These are phyloP conservation scores for Penicillium sp. DNA, from an alignment of 2,329 filamentous ascomycete genomes.

Conservation along the genomic window DNA sequence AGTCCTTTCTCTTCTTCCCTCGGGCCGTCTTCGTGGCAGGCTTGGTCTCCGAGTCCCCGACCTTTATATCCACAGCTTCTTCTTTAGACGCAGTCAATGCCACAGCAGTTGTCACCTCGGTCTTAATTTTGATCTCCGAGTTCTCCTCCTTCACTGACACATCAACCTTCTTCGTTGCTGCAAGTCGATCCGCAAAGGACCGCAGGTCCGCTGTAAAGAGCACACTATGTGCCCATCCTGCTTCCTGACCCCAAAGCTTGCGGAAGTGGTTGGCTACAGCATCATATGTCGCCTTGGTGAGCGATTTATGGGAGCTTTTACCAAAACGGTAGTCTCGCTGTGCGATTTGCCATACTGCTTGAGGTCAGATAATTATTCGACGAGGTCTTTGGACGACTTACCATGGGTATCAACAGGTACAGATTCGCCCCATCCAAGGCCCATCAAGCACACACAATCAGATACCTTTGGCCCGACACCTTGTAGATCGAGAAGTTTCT, in stretches of 20 bases:
- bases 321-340: conserved; percentile 94
- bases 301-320: conserved; percentile 78
- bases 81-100: conserved; percentile 34
- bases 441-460: conserved; percentile 96
- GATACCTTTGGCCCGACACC: conserved; percentile 97
- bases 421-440: conserved; percentile 91
- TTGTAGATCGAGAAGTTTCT: conserved; percentile 75
- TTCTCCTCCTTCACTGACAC: conserved; percentile 41
- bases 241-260: conserved; percentile 86
- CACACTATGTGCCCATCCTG: conserved; percentile 97
- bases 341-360: conserved; percentile 90
- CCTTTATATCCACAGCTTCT: conserved; percentile 30
- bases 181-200: conserved; percentile 75
- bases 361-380: conserved; percentile 14
- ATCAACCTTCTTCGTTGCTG: conserved; percentile 46
- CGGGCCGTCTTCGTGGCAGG: conserved; percentile 13
- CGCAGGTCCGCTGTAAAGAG: conserved; percentile 92
- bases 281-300: conserved; percentile 88
- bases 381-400: conserved; percentile 36
- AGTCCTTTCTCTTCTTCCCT: conserved; percentile 28
- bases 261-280: conserved; percentile 91
- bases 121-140: conserved; percentile 36
- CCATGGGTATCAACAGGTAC: conserved; percentile 95
- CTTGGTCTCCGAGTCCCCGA: conserved; percentile 28
- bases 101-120: conserved; percentile 35